Percentiles rank a stretch among this genome's conserved stretches.
phyloP scores from a whole-genome alignment of 176 grass and related monocot species.

The Zea mays region DNA sequence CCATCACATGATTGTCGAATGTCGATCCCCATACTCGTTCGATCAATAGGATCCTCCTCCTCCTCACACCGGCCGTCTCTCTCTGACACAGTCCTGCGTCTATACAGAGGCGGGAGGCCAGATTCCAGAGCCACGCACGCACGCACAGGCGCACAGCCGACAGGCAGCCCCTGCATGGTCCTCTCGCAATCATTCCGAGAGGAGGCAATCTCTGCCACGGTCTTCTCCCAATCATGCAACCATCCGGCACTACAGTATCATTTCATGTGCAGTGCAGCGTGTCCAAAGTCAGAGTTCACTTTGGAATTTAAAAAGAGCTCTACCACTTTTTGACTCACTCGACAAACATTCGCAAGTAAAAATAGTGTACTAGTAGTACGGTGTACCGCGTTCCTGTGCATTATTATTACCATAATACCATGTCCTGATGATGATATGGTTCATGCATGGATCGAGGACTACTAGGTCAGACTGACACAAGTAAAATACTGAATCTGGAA shows the following conservation, averaged over 20 bases:
- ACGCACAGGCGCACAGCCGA: not conserved
- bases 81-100: constrained; percentile 43
- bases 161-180: constrained; percentile 60
- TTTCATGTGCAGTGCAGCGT: constrained; percentile 54
- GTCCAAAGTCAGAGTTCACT: constrained; percentile 38
- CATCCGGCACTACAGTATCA: constrained; percentile 38
- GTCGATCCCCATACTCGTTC: not conserved
- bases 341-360: constrained; percentile 20
- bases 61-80: not conserved
- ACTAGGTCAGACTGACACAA: not conserved
- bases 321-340: constrained; percentile 2
- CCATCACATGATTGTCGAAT: constrained; percentile 42
- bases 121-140: not conserved
- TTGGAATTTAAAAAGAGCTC: not conserved
- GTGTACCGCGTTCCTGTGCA: not conserved
- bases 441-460: not conserved
- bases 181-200: constrained; percentile 38
- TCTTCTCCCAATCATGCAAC: constrained; percentile 55
- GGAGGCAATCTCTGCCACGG: constrained; percentile 50
- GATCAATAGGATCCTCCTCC: not conserved
- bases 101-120: not conserved
- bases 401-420: not conserved
- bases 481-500: constrained; percentile 11
- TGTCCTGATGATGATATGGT: not conserved
- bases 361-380: not conserved